Evolutionary conservation across 2,329 filamentous ascomycete genomes (phyloP), one percentile per base, ranked within the genome.

Genomic region (Aspergillus hortae): DNA sequence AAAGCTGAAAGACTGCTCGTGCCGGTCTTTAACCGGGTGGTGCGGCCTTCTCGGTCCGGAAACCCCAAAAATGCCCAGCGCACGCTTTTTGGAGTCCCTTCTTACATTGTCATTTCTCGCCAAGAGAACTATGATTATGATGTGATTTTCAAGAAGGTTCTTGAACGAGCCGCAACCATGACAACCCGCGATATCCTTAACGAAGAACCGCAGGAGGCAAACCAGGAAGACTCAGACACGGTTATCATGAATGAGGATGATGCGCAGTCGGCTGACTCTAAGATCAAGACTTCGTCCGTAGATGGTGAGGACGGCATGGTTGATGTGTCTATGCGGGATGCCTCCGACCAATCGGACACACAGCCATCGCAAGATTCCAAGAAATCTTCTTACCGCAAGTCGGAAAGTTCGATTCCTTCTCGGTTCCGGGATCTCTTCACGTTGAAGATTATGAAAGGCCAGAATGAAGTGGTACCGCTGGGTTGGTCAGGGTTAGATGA

Each of bases 221-320:
- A 67, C 14, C 64, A 70, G 6, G 75, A 78, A 54, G 87, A 89
- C 50, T 83, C 84, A 2, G 90, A 92, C 61, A 80, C 87, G 42
- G 81, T 90, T 17, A 76, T 88, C 10, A 83, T 86, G 51, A 86
- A 72, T 48, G 70, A 80, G 19, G 80, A 83, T 54, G 79, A 82
- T 56, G 82, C 81, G 3, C 83, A 88, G 4, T 85, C 85, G 4
- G 82, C 81, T 9, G 88, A 88, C 58, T 78, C 82, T 19, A 88
- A 87, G 64, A 80, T 96, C 44, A 82, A 87, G 52, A 87, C 90
- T 42, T 81, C 84, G 25, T 96, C 92, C 3, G 82, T 95, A 2
- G 87, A 92, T 67, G 89, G 90, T 9, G 92, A 96, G 68, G 92
- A 96, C 55, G 90, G 90, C 55, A 84, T 96, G 63, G 89, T 97